phyloP scores from a whole-genome alignment of 2,329 filamentous ascomycete species.

The Coniella vitis region DNA sequence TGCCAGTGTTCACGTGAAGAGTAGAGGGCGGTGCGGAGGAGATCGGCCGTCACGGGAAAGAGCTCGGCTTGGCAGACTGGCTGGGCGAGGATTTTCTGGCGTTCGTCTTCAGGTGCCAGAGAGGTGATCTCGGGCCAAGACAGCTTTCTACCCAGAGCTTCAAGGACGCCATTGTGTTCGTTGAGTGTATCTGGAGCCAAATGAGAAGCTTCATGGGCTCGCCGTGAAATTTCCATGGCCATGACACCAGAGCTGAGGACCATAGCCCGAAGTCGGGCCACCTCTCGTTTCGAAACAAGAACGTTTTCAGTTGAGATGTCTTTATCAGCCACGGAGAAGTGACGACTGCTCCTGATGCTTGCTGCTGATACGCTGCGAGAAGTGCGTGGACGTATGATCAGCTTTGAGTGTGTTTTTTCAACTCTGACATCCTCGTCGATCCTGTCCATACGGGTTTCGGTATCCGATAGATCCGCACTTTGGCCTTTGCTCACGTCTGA shows the following conservation, averaged over 20 bases:
- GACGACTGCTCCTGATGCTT: constrained; percentile 24
- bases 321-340: constrained; percentile 47
- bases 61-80: constrained; percentile 35
- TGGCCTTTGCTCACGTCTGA: constrained; percentile 17
- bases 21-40: constrained; percentile 41
- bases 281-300: constrained; percentile 61
- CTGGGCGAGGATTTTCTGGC: constrained; percentile 25
- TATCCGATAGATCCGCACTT: constrained; percentile 32
- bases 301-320: constrained; percentile 29
- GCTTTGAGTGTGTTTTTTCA: constrained; percentile 30
- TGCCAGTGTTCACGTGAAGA: constrained; percentile 49
- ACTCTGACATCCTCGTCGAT: constrained; percentile 25
- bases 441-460: constrained; percentile 28
- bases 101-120: constrained; percentile 29
- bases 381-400: constrained; percentile 17
- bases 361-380: constrained; percentile 17
- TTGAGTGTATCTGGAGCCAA: constrained; percentile 26
- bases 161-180: constrained; percentile 20
- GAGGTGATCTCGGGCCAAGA: constrained; percentile 38
- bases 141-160: constrained; percentile 19
- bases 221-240: constrained; percentile 69
- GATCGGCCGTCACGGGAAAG: constrained; percentile 47
- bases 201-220: constrained; percentile 45
- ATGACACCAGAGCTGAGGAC: constrained; percentile 84
- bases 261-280: constrained; percentile 70